Evolutionary conservation across 345 rosid genomes (phyloP), one percentile per base, ranked within the genome.

Genomic region (Brassica napus): DNA sequence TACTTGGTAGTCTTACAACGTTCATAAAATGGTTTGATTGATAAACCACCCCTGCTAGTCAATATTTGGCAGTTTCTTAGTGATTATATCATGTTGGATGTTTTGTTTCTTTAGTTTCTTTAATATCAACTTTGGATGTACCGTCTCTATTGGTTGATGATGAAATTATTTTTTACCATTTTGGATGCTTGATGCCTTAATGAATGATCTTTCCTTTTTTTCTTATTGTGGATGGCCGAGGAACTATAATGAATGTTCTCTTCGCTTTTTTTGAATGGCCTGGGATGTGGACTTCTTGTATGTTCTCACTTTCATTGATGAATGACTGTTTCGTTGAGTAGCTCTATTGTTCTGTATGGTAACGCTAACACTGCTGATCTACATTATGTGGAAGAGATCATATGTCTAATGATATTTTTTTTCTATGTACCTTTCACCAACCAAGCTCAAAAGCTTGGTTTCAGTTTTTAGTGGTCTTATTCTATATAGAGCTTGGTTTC

Each of bases 1-100:
- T 67, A 82, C 63, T 85, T 60, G 79, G 83, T 83, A 68, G 78
- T 73, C 69, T 69, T 69, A 74, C 77, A 44, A 16, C 65, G 80
- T 77, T 35, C 76, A 73, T 68, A 67, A 86, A 78, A 31, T 71
- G 39, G 47, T 75, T 79, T 77, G 72, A 74, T 32, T 59, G 24
- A 60, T 59, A 21, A 31, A 58, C 65, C 4, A 18, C 73, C 37
- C 8, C 9, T 79, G 15, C 26, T 54, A 35, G 75, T 73, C 75
- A 74, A 68, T 59, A 61, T 54, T 16, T 74, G 73, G 60, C 78
- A 15, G 10, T 62, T 68, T 28, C 44, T 5, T 72, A 42, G 11
- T 44, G 24, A 5, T n/a, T 14, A 18, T 68, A 61, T 60, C 18
- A 23, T 67, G 74, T 68, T 75, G 71, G 28, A 65, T 70, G 75